Evolutionary conservation across 495 filamentous ascomycete genomes (phyloP), one percentile per base, ranked within the genome.

Genomic region (Emericellopsis terricola): DNA sequence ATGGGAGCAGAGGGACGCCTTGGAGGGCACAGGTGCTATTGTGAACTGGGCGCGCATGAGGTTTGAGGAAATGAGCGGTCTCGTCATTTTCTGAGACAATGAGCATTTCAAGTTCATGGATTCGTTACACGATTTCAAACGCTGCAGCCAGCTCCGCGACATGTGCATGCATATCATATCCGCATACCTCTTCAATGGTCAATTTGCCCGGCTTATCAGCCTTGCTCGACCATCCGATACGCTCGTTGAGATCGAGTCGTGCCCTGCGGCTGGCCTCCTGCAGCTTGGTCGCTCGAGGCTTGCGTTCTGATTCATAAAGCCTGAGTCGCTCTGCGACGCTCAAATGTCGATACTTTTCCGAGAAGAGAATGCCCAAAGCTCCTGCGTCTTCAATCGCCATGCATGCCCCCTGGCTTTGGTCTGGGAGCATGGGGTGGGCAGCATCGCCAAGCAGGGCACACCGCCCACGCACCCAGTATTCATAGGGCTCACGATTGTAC

Each of bases 111-210:
- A 13, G 28, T 10, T 13, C 4, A 4, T 4, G 3, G 9, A 29
- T 29, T n/a, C n/a, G n/a, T n/a, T n/a, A n/a, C n/a, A n/a, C n/a
- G n/a, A n/a, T n/a, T n/a, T n/a, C n/a, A n/a, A n/a, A n/a, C n/a
- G n/a, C n/a, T n/a, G n/a, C 18, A 6, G 17, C 31, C 18, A 33
- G 31, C 16, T 33, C 31, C 11, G 31, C 31, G n/a, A 33, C 11
- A 11, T 33, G 31, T 20, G 31, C 15, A 20, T 33, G 31, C 31
- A 33, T 33, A 20, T 33, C 15, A 13, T 44, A 64, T 55, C 43
- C 46, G 27, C 64, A 64, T 56, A 66, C 64, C 33, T 66, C 62
- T 37, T 64, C 60, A 20, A 64, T 62, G 0, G 62, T 66, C n/a
- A 66, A 34, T 15, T 59, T 58, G 29, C 57, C 51, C 33, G 56